Evolutionary conservation across 2,329 filamentous ascomycete genomes (phyloP).

Genomic region (Rosellinia necatrix): DNA sequence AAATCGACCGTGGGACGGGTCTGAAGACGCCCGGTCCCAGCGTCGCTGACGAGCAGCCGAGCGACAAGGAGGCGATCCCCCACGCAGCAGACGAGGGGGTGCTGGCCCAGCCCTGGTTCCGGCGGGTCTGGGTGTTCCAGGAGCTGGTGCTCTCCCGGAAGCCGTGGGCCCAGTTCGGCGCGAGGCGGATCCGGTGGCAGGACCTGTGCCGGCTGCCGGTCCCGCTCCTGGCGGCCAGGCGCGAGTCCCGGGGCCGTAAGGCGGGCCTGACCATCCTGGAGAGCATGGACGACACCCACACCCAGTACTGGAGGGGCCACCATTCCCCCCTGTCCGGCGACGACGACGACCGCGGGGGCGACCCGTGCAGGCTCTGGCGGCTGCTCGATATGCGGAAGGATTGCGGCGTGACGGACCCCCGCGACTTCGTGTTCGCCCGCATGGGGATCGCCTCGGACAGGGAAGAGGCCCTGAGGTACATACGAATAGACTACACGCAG

Average conservation of each 20-base stretch:
- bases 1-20: background rate
- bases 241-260: background rate
- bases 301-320: background rate
- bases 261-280: background rate
- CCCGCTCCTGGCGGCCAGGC: background rate
- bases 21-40: background rate
- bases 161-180: constrained; percentile 21
- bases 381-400: background rate
- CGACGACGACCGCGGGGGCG: background rate
- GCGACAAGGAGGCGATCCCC: background rate
- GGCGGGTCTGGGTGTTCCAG: constrained; percentile 23
- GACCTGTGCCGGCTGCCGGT: background rate
- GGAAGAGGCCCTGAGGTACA: background rate
- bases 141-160: constrained; percentile 17
- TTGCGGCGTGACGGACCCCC: constrained; percentile 5
- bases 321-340: background rate
- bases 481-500: constrained; percentile 15
- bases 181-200: constrained; percentile 8
- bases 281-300: background rate
- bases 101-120: constrained; percentile 18
- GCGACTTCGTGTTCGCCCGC: constrained; percentile 22
- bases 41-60: background rate
- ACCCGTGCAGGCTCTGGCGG: background rate
- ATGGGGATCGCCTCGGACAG: constrained; percentile 17
- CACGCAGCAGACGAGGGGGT: background rate